These are phyloP conservation scores for Articulospora tetracladia DNA, from an alignment of 495 filamentous ascomycete species.

Conservation along the genomic window DNA sequence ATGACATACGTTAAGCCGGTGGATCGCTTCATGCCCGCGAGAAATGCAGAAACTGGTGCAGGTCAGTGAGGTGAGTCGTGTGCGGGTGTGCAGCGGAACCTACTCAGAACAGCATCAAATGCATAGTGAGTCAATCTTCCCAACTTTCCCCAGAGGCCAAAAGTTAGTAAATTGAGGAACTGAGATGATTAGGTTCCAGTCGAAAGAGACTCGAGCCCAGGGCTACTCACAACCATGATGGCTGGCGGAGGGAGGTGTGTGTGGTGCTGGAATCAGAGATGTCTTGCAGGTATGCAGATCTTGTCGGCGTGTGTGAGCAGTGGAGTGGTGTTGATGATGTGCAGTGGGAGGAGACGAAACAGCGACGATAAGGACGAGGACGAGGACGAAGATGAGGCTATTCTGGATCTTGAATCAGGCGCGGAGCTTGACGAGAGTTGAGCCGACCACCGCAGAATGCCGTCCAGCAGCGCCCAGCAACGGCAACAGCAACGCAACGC, in stretches of 20 bases:
- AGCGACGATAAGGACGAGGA: neutral
- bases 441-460: too few relatives aligned
- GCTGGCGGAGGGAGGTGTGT: neutral
- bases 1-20: slow-evolving; percentile 92
- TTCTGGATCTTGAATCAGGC: too few relatives aligned
- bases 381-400: too few relatives aligned
- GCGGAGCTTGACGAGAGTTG: neutral
- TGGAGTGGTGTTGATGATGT: too few relatives aligned
- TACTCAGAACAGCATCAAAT: slow-evolving; percentile 92
- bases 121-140: slow-evolving; percentile 91
- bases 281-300: neutral
- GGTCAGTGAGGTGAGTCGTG: neutral
- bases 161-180: slow-evolving; percentile 59
- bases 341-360: too few relatives aligned
- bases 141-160: slow-evolving; percentile 68
- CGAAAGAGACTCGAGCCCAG: slow-evolving; percentile 9
- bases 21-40: slow-evolving; percentile 93
- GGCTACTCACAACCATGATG: slow-evolving; percentile 42
- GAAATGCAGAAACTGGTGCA: slow-evolving; percentile 79
- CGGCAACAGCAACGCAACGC: too few relatives aligned
- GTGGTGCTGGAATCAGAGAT: neutral
- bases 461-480: too few relatives aligned
- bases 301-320: too few relatives aligned
- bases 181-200: slow-evolving; percentile 31
- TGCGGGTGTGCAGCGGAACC: slow-evolving; percentile 26